Base-by-base conservation (phyloP, 352 stramenopile species). In the Phytophthora podocarpi region DNA sequence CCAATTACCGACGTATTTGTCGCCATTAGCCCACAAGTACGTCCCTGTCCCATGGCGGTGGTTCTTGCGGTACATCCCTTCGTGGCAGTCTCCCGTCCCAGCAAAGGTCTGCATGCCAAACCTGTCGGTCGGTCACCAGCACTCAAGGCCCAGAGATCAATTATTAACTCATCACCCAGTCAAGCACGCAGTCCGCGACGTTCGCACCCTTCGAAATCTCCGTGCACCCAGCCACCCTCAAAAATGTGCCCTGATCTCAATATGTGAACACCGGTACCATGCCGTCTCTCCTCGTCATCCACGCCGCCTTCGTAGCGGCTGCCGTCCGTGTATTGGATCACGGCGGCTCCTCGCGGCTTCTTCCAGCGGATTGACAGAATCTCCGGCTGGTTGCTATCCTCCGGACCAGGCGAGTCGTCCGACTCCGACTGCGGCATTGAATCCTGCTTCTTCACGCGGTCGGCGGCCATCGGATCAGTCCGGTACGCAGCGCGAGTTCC, bases 1-100 rank as follows among this genome's bases (percentile, higher is more conserved):
- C 72, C 85, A 97, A 61, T 94, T 80, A 7, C 89, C 89, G 13
- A 95, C 76, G 62, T 95, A 97, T 60, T 93, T 95, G 72, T 97
- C 89, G 1, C 89, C 89, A 59, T 97, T 97, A 2, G 85, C 68
- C 89, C 89, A 97, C 36, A 95, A 67, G 45, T 94, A 97, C 37
- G 86, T 95, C 15, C 87, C 87, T 47, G 77, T 79, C 18, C 89
- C 89, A 55, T 97, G 83, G 23, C 89, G 83, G 47, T 91, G 80
- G 58, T 88, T 91, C 59, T 93, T 93, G 42, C 87, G 70, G 64
- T 95, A 97, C 63, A 94, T 87, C 8, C 87, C 87, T 80, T 97
- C 89, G 32, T 96, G 87, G 15, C 87, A 88, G 46, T 96, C 89
- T 10, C 87, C 81, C 0, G 82, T 93, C n/a, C 52, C 61, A 16